Evolutionary conservation across 1,284 basidiomycete genomes (phyloP).

Genomic region (Irpex lacteus): DNA sequence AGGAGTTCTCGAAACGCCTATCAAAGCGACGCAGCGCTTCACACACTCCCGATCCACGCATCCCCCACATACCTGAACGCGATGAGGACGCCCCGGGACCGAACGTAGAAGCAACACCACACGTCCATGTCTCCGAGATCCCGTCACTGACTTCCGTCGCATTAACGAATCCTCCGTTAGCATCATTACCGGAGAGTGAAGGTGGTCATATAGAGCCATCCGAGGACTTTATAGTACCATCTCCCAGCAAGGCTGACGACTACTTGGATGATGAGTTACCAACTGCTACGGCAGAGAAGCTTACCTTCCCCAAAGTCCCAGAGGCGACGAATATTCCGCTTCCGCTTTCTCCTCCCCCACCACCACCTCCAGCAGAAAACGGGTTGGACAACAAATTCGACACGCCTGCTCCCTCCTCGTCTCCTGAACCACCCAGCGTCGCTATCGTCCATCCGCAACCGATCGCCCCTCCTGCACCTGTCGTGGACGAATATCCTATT

Average conservation of each 20-base stretch:
- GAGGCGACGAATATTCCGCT: slow-evolving; percentile 3
- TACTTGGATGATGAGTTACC: slow-evolving; percentile 31
- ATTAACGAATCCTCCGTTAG: slow-evolving; percentile 7
- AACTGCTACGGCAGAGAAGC: slow-evolving; percentile 42
- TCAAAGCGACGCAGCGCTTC: slow-evolving; percentile 17
- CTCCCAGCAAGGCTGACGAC: slow-evolving; percentile 20
- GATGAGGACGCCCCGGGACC: slow-evolving; percentile 43
- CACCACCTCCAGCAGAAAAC: slow-evolving; percentile 4
- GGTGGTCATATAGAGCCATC: slow-evolving; percentile 27
- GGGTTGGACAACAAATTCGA: slow-evolving; percentile 1
- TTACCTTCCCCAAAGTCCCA: slow-evolving; percentile 34
- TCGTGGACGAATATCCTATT: slow-evolving; percentile 3
- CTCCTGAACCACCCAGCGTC: slow-evolving; percentile 1
- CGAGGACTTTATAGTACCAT: slow-evolving; percentile 31
- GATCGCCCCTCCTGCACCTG: neutral
- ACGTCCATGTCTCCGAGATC: slow-evolving; percentile 1
- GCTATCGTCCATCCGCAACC: neutral
- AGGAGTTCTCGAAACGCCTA: slow-evolving; percentile 16
- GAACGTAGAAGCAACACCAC: slow-evolving; percentile 1
- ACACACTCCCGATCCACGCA: slow-evolving; percentile 27
- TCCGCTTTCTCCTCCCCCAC: slow-evolving; percentile 18
- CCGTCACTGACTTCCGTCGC: slow-evolving; percentile 9
- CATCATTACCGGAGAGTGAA: slow-evolving; percentile 19
- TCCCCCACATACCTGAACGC: slow-evolving; percentile 62
- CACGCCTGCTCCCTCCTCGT: slow-evolving; percentile 7